Evolutionary conservation across 2,329 filamentous ascomycete genomes (phyloP).

Genomic region (Penicillium sumatraense): DNA sequence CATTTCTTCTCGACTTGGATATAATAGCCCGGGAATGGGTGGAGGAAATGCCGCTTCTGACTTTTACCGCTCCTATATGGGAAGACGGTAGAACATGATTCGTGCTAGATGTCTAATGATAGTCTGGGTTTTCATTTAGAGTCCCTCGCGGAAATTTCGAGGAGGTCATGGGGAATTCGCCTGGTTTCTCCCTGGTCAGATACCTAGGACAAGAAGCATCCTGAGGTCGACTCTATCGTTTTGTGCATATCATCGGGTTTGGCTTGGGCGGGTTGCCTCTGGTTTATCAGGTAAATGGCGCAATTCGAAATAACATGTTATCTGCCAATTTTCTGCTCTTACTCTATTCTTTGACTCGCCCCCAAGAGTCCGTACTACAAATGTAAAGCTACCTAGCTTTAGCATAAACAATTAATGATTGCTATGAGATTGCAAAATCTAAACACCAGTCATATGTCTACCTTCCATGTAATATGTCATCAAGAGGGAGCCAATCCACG

Average conservation of each 20-base stretch:
- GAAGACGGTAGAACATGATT: constrained; percentile 59
- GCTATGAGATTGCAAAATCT: too few species aligned
- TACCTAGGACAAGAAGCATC: neutral
- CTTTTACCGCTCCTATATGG: constrained; percentile 89
- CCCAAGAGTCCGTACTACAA: too few species aligned
- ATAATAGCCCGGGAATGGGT: constrained; percentile 43
- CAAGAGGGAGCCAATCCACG: too few species aligned
- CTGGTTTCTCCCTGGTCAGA: constrained; percentile 1
- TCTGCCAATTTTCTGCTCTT: neutral
- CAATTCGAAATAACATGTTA: neutral
- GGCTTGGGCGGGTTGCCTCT: neutral
- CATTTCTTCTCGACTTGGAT: constrained; percentile 49
- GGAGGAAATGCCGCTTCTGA: constrained; percentile 74
- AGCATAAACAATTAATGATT: too few species aligned
- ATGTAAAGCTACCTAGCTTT: neutral
- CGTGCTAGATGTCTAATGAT: constrained; percentile 35
- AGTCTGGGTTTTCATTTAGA: neutral
- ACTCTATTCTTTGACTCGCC: neutral
- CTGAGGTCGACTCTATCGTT: constrained; percentile 3
- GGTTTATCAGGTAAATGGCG: neutral
- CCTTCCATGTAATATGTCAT: too few species aligned
- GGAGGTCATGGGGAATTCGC: constrained; percentile 5
- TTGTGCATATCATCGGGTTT: constrained; percentile 8
- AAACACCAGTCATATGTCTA: too few species aligned
- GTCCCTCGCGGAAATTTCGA: neutral